Conservation (phyloP, 202 grass and related monocot species). For the Elaeis oleifera region DNA sequence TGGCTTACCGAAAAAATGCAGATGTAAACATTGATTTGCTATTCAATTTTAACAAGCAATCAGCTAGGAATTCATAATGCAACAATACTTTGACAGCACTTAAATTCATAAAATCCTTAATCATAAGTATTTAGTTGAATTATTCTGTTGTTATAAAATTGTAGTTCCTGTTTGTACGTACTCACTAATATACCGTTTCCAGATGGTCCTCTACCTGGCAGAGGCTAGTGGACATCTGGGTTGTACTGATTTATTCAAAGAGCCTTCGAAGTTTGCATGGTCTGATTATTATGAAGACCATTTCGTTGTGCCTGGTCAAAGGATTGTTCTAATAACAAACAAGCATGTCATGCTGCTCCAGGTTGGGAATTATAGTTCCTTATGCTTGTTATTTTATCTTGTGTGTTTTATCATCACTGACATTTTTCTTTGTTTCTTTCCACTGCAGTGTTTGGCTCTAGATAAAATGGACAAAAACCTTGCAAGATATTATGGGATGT, state of each 20-base stretch:
- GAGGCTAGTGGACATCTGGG: constrained; percentile 91
- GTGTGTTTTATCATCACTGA: constrained; percentile 6
- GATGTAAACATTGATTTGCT: too few relatives aligned
- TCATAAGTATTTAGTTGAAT: too few relatives aligned
- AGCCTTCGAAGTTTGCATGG: constrained; percentile 99
- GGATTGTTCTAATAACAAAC: constrained; percentile 75
- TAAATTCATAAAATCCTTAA: too few relatives aligned
- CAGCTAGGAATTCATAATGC: too few relatives aligned
- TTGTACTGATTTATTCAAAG: constrained; percentile 90
- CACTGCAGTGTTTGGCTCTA: constrained; percentile 54
- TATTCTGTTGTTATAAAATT: too few relatives aligned
- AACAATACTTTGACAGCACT: too few relatives aligned
- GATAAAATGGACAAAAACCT: constrained; percentile 93
- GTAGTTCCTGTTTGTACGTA: background rate
- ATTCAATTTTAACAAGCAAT: too few relatives aligned
- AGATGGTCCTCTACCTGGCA: constrained; percentile 97
- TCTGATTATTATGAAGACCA: constrained; percentile 95
- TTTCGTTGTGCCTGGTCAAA: constrained; percentile 68
- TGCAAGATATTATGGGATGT: constrained; percentile 96
- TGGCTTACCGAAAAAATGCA: too few relatives aligned
- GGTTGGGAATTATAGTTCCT: constrained; percentile 27
- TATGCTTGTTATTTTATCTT: background rate
- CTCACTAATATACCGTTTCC: constrained; percentile 17
- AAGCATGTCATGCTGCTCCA: constrained; percentile 92
- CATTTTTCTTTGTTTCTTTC: constrained; percentile 14